These are phyloP conservation scores for Eutrema japonicum DNA, from an alignment of 345 rosid species.

Conservation along the genomic window DNA sequence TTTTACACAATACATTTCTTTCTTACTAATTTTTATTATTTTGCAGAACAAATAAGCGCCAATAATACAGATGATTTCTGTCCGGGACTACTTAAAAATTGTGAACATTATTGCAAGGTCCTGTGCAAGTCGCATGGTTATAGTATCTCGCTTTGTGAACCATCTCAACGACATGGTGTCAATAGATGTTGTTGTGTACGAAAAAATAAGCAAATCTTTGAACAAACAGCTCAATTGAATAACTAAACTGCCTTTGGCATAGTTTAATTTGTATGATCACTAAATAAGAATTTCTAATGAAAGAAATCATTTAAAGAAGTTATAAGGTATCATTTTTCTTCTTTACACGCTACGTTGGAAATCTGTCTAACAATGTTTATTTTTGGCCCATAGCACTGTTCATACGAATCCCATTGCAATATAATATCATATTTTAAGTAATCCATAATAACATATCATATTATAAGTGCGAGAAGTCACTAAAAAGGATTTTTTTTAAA, in stretches of 20 bases:
- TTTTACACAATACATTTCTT: not conserved
- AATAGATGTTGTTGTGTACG: conserved; percentile 6
- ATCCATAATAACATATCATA: too few relatives aligned
- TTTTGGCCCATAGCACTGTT: too few relatives aligned
- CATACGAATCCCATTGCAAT: too few relatives aligned
- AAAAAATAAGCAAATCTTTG: conserved; percentile 5
- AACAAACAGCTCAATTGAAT: not conserved
- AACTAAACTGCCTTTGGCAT: not conserved
- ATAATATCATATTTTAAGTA: too few relatives aligned
- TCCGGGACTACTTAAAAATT: not conserved
- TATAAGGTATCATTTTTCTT: not conserved
- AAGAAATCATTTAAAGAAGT: not conserved
- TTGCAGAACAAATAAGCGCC: not conserved
- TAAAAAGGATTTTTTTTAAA: too few relatives aligned
- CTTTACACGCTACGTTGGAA: not conserved
- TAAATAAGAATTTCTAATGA: not conserved
- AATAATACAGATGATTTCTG: not conserved
- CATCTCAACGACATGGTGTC: not conserved
- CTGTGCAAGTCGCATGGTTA: not conserved
- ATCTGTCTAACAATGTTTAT: too few relatives aligned
- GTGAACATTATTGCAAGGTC: too few relatives aligned
- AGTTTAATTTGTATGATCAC: not conserved
- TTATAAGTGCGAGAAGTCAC: too few relatives aligned
- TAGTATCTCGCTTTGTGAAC: not conserved
- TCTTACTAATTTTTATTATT: not conserved